Percentiles rank a stretch among this genome's conserved stretches.
Conservation (phyloP, 2,329 filamentous ascomycete species). For the Claviceps humidiphila region DNA sequence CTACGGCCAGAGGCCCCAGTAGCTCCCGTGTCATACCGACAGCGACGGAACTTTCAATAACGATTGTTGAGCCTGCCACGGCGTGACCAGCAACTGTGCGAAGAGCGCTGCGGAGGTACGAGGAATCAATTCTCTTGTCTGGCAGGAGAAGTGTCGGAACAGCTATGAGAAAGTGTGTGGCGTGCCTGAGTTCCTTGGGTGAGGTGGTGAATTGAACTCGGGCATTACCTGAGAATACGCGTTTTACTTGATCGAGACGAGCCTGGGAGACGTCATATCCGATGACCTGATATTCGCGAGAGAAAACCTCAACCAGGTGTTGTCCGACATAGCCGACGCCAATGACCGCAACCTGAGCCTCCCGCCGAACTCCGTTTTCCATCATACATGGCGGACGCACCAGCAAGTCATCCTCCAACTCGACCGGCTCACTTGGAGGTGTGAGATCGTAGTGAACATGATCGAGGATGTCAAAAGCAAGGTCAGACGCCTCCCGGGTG, state of each 20-base stretch:
- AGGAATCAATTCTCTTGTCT: slow-evolving; percentile 34
- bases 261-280: slow-evolving; percentile 34
- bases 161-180: slow-evolving; percentile 39
- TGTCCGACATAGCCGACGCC: slow-evolving; percentile 40
- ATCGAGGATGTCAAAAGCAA: slow-evolving; percentile 8
- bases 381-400: slow-evolving; percentile 4
- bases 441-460: slow-evolving; percentile 20
- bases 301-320: slow-evolving; percentile 33
- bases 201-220: slow-evolving; percentile 25
- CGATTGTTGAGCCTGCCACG: slow-evolving; percentile 30
- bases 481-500: background rate
- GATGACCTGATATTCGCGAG: slow-evolving; percentile 25
- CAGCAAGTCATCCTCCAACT: slow-evolving; percentile 10
- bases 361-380: background rate
- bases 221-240: slow-evolving; percentile 14
- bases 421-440: slow-evolving; percentile 19
- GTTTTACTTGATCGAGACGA: slow-evolving; percentile 22
- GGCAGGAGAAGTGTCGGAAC: slow-evolving; percentile 37
- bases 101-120: slow-evolving; percentile 31
- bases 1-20: slow-evolving; percentile 30
- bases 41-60: slow-evolving; percentile 40
- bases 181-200: slow-evolving; percentile 23
- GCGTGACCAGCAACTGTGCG: slow-evolving; percentile 26
- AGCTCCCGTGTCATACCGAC: slow-evolving; percentile 40
- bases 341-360: slow-evolving; percentile 32